Percentiles rank a stretch among this genome's conserved stretches.
Evolutionary conservation across 768 basidiomycete genomes (phyloP).

Genomic region (Lactifluus echinatus): DNA sequence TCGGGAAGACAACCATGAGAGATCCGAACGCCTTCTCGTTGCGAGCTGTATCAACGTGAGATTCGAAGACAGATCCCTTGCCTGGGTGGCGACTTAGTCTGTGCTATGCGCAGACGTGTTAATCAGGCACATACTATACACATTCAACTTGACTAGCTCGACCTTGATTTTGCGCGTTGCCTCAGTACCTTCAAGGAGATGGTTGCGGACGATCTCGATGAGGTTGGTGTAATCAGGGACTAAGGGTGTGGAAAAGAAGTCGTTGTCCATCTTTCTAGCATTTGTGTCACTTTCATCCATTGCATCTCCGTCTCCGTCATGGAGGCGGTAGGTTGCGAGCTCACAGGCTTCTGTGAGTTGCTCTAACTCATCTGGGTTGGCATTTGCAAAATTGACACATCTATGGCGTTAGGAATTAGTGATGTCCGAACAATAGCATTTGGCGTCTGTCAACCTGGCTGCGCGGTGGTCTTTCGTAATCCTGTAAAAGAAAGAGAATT

Average conservation of each 20-base stretch:
- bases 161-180: background rate
- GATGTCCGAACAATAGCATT: too few species aligned
- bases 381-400: background rate
- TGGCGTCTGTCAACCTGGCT: too few species aligned
- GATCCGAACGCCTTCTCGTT: background rate
- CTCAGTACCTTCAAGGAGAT: background rate
- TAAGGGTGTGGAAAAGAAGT: background rate
- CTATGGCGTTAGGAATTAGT: too few species aligned
- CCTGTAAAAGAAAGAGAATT: too few species aligned
- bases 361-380: background rate
- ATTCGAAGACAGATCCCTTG: background rate
- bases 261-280: background rate
- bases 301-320: background rate
- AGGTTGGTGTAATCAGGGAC: background rate
- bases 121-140: background rate
- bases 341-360: background rate
- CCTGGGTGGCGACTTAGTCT: background rate
- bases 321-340: background rate
- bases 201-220: background rate
- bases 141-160: background rate
- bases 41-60: background rate
- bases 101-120: background rate
- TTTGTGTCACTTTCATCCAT: background rate
- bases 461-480: too few species aligned
- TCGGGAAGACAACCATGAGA: constrained; percentile 13